These are phyloP conservation scores for Hanseniaspora clermontiae DNA, from an alignment of 805 yeast genomes.

Conservation along the genomic window DNA sequence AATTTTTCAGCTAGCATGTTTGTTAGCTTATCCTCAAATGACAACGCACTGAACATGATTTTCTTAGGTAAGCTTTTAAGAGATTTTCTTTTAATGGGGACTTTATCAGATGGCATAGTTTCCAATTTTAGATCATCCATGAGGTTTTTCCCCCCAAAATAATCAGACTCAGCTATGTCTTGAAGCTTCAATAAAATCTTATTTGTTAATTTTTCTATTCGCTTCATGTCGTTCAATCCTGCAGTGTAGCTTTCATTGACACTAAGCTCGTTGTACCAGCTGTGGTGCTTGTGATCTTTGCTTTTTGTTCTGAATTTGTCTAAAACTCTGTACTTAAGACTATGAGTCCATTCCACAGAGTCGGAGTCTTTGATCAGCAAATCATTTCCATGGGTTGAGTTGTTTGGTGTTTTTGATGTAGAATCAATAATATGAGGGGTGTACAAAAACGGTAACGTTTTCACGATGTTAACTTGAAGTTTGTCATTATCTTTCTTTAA, in stretches of 20 bases:
- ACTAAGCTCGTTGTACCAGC: constrained; percentile 39
- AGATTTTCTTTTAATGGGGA: not conserved
- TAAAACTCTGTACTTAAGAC: constrained; percentile 14
- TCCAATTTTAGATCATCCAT: not conserved
- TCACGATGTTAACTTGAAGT: constrained; percentile 24
- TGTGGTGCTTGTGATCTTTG: constrained; percentile 16
- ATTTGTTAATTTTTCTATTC: not conserved
- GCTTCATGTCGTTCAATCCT: constrained; percentile 28
- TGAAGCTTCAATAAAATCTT: constrained; percentile 1
- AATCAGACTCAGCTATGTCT: not conserved
- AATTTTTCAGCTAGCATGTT: not conserved
- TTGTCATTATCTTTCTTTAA: constrained; percentile 17
- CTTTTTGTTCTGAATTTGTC: constrained; percentile 13
- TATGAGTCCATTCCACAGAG: constrained; percentile 17
- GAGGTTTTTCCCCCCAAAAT: not conserved
- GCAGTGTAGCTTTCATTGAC: constrained; percentile 40
- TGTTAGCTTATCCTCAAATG: constrained; percentile 1
- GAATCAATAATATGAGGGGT: constrained; percentile 35
- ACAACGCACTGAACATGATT: not conserved
- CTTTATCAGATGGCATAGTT: not conserved
- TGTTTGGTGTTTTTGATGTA: constrained; percentile 12
- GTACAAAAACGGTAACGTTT: constrained; percentile 46
- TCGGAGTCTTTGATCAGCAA: not conserved
- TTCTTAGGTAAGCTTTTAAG: not conserved
- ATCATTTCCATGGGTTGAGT: not conserved